Base-by-base conservation (phyloP, 805 yeast species). In the Myxozyma mucilagina region DNA sequence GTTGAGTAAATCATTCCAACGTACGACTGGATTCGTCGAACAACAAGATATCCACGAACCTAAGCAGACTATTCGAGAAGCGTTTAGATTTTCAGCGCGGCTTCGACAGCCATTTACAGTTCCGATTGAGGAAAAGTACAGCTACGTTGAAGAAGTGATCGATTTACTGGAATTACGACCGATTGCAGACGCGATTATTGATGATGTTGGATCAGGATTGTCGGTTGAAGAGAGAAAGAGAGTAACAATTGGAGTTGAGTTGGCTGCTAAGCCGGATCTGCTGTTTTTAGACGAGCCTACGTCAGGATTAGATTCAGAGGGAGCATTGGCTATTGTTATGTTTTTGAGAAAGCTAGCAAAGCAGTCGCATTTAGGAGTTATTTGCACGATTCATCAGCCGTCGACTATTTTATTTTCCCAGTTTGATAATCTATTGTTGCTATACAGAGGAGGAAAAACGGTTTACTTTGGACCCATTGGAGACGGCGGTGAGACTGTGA, bases 321-420 rank as follows among this genome's bases (percentile, higher is more conserved):
- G 87, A 45, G 87, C 87, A 13, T 84, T 87, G 86, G 80, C 87
- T 38, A 81, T 84, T 67, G 82, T 85, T 72, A 80, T 82, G 70
- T 77, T 84, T 72, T 78, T 84, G 83, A 79, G 84, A 72, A 82
- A 82, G 67, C 73, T 84, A 61, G 85, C 87, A 5, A 75, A 79
- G 67, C 80, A 80, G 67, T 18, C 67, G 1, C 87, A 87, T 44
- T 87, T 84, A 71, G 87, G 87, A 44, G 83, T 84, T 70, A 75
- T 84, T 71, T 84, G 87, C 78, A 88, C 96, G 32, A 88, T 88
- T 67, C 94, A 88, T 75, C 96, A 88, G 74, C 96, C 96, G 70
- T 88, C 94, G 8, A 92, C 96, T 56, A 79, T 87, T 60, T 77
- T 89, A 70, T 79, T 89, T 75, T 82, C 87, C 70, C 89, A 86